Evolutionary conservation across 306 rosid species (phyloP).

Genomic region (Vachellia collinsii): DNA sequence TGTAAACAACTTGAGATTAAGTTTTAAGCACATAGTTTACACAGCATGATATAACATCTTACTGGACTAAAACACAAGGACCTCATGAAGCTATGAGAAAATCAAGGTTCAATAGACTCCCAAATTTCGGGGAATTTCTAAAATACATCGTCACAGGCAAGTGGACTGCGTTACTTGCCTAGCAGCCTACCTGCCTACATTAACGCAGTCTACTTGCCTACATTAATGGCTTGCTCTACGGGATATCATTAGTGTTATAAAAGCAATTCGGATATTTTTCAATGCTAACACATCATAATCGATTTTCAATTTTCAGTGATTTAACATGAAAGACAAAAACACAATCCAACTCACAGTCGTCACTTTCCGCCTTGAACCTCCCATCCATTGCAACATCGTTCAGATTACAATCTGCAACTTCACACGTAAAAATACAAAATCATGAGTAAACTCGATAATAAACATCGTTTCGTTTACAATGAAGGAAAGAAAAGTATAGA

Average conservation of each 20-base stretch:
- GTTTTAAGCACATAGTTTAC: constrained; percentile 5
- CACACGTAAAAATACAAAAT: constrained; percentile 20
- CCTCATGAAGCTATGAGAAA: constrained; percentile 3
- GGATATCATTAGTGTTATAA: constrained; percentile 16
- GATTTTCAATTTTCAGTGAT: constrained; percentile 13
- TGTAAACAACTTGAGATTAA: neutral
- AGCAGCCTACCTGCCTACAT: neutral
- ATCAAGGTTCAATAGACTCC: neutral
- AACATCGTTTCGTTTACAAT: constrained; percentile 13
- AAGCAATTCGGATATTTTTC: neutral
- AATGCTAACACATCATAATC: constrained; percentile 5
- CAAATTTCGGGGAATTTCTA: neutral
- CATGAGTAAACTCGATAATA: neutral
- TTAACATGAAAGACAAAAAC: constrained; percentile 6
- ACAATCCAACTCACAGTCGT: constrained; percentile 58
- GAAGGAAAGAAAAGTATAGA: neutral
- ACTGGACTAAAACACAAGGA: neutral
- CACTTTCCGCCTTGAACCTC: constrained; percentile 92
- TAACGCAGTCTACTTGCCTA: neutral
- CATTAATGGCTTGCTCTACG: constrained; percentile 29
- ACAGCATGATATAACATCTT: neutral
- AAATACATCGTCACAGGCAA: neutral
- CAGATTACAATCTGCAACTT: constrained; percentile 27
- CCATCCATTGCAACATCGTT: constrained; percentile 98
- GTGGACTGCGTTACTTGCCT: neutral